Evolutionary conservation across 768 basidiomycete genomes (phyloP).

Genomic region (Leccinellum albellum): DNA sequence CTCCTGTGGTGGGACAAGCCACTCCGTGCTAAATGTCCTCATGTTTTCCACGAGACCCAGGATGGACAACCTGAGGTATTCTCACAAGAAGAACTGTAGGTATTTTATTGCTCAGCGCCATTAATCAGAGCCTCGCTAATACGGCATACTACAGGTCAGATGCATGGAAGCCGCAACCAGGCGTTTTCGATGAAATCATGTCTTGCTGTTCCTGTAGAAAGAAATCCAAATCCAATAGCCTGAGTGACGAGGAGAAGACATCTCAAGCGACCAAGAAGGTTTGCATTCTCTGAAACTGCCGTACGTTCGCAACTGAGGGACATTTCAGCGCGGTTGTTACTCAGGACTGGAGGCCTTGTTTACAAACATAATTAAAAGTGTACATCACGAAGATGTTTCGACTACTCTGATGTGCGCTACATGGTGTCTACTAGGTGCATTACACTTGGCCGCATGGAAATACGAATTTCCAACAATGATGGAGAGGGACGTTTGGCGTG

Average conservation of each 20-base stretch:
- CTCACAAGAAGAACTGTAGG: background rate
- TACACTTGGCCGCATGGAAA: background rate
- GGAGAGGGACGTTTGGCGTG: background rate
- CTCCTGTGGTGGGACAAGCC: constrained; percentile 1
- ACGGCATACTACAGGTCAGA: background rate
- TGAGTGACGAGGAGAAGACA: background rate
- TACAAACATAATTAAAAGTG: background rate
- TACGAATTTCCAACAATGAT: background rate
- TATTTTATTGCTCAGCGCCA: background rate
- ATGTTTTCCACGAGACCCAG: background rate
- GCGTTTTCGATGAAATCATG: background rate
- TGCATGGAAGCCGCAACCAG: background rate
- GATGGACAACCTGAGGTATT: background rate
- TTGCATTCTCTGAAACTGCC: background rate
- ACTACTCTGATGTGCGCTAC: background rate
- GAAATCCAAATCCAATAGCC: background rate
- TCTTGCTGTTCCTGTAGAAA: background rate
- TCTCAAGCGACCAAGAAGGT: background rate
- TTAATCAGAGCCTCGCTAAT: background rate
- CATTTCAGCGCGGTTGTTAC: background rate
- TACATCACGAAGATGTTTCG: background rate
- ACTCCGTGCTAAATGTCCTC: background rate
- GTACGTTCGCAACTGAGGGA: background rate
- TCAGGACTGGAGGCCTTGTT: background rate
- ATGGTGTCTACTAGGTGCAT: background rate